These are phyloP conservation scores for Aphanomyces cochlioides DNA, from an alignment of 352 stramenopile genomes.

Conservation along the genomic window DNA sequence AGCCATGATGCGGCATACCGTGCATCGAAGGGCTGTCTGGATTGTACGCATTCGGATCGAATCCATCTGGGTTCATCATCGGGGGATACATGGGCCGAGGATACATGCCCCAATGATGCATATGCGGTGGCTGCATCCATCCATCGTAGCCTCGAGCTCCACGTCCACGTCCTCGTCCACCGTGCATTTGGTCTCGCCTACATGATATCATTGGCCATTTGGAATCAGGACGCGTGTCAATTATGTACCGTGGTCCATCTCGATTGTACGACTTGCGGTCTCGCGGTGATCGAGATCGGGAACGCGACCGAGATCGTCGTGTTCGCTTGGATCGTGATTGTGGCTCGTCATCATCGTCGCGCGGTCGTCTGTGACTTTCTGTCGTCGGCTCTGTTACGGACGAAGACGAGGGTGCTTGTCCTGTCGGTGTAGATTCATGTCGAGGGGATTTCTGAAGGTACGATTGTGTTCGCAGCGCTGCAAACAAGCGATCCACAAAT, in stretches of 20 bases:
- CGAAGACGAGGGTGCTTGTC: neutral
- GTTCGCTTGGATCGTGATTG: slow-evolving; percentile 12
- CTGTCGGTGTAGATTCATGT: neutral
- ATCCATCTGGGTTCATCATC: slow-evolving; percentile 22
- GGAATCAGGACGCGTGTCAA: too few species aligned
- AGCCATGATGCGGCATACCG: neutral
- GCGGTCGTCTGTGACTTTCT: slow-evolving; percentile 9
- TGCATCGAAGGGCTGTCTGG: slow-evolving; percentile 18
- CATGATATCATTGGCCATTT: too few species aligned
- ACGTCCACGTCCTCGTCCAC: neutral
- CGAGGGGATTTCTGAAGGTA: slow-evolving; percentile 43
- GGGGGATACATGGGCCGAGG: slow-evolving; percentile 27
- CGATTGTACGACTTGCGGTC: slow-evolving; percentile 22
- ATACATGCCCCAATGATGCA: slow-evolving; percentile 20
- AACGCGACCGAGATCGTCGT: slow-evolving; percentile 23
- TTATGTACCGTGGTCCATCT: slow-evolving; percentile 34
- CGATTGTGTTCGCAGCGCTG: slow-evolving; percentile 52
- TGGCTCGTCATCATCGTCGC: slow-evolving; percentile 7
- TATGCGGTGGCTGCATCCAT: slow-evolving; percentile 25
- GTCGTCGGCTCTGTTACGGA: neutral
- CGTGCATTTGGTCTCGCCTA: slow-evolving; percentile 23
- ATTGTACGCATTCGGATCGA: slow-evolving; percentile 24
- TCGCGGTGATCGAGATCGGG: slow-evolving; percentile 5
- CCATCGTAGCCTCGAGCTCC: slow-evolving; percentile 32
- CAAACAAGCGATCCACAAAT: slow-evolving; percentile 74